Evolutionary conservation across 2,329 filamentous ascomycete genomes (phyloP).

Genomic region (Pseudogymnoascus sp.): DNA sequence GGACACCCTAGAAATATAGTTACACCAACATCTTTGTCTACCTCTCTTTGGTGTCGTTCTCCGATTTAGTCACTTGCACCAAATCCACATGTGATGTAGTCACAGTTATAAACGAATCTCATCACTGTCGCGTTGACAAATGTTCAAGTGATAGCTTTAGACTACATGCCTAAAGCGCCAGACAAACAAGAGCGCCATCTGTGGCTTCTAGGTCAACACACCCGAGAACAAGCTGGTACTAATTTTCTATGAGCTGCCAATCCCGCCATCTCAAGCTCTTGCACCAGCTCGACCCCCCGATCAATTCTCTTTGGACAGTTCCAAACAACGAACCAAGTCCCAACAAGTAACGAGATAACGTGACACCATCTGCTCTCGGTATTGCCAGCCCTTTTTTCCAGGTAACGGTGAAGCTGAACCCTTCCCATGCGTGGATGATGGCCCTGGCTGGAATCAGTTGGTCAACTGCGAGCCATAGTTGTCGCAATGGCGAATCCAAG

Average conservation of each 20-base stretch:
- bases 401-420: not conserved
- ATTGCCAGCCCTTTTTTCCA: not conserved
- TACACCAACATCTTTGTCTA: not conserved
- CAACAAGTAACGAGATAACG: not conserved
- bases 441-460: not conserved
- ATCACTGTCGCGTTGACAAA: not conserved
- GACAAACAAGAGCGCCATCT: not conserved
- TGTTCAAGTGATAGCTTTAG: not conserved
- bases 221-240: not conserved
- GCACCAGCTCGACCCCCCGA: not conserved
- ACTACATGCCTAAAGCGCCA: not conserved
- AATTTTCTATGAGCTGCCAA: not conserved
- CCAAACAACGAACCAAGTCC: not conserved
- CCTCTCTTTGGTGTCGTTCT: not conserved
- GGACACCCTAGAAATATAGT: not conserved
- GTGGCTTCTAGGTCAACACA: not conserved
- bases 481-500: slow-evolving; percentile 11
- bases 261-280: not conserved
- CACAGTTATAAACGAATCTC: not conserved
- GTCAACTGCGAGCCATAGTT: not conserved
- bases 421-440: not conserved
- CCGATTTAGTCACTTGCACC: not conserved
- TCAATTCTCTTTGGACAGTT: not conserved
- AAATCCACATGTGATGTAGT: not conserved
- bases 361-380: not conserved